Evolutionary conservation across 495 filamentous ascomycete species (phyloP), one percentile per base, ranked within the genome.

Genomic region (Elasticomyces elasticus): DNA sequence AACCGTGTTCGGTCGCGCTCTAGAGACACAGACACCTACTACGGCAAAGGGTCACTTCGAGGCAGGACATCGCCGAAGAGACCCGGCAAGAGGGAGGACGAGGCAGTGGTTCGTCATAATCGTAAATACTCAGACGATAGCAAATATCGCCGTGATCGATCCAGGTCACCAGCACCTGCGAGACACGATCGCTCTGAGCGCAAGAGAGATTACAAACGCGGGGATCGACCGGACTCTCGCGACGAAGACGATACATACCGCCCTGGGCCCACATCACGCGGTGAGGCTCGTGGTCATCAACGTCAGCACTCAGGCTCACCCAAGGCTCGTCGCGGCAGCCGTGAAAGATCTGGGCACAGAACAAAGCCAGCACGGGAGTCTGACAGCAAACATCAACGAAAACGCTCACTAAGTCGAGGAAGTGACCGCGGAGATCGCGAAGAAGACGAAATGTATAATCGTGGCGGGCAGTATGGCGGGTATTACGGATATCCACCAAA

Each of bases 401-500:
- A n/a, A 23, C 51, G 52, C 1, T 55, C 57, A 7, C 10, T 25
- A 15, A 60, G 57, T 27, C 23, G 46, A 26, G 57, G 52, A 24
- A 60, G 52, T 22, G 52, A 41, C 4, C 31, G 38, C 15, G 20
- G 25, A 24, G 51, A 55, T 13, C 48, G 47, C 12, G 49, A 61
- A 50, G 55, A 49, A 26, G 37, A 47, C 38, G 51, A 58, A 1
- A 62, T 62, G 59, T 58, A 62, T 41, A 38, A 46, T 23, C 54
- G 59, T 9, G 59, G 59, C 5, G 20, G 20, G 22, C 58, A 38
- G 11, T 58, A 58, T 27, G 54, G 50, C 15, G 58, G 24, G 5
- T 26, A 57, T 83, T 10, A 57, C 28, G 65, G 56, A 12, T 70
- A 66, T 48, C 66, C 71, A n/a, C 65, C 71, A 1, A 58, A 80